Conservation (phyloP, 345 rosid genomes). For the Pistacia atlantica region DNA sequence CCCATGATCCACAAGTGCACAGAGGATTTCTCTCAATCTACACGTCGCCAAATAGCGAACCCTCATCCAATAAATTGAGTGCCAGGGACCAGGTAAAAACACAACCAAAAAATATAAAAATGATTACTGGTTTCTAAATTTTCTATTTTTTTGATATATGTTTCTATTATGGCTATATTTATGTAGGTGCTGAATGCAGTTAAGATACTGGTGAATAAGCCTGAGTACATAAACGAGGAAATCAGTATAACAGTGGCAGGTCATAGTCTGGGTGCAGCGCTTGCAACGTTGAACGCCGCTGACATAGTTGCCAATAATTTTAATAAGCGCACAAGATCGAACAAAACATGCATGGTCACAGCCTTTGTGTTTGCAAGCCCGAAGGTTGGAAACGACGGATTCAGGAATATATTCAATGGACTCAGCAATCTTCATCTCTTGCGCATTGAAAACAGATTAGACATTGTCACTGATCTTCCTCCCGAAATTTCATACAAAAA, state of each 20-base stretch:
- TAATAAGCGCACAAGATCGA: constrained; percentile 16
- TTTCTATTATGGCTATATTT: too few relatives aligned
- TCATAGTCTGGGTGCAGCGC: constrained; percentile 26
- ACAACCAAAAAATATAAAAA: too few relatives aligned
- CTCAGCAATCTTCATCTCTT: not conserved
- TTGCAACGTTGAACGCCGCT: constrained; percentile 26
- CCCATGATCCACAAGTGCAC: too few relatives aligned
- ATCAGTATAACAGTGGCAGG: not conserved
- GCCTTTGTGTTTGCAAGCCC: constrained; percentile 23
- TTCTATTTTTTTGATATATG: too few relatives aligned
- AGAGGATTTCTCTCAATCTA: too few relatives aligned
- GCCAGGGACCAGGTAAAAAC: too few relatives aligned
- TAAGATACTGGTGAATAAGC: too few relatives aligned
- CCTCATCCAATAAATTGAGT: too few relatives aligned
- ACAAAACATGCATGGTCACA: constrained; percentile 12
- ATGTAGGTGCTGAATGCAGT: too few relatives aligned
- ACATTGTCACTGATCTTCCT: not conserved
- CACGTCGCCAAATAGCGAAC: too few relatives aligned
- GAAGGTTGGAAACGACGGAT: constrained; percentile 14
- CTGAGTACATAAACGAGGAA: too few relatives aligned
- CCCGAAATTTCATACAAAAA: not conserved
- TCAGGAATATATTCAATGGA: not conserved
- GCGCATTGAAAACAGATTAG: not conserved
- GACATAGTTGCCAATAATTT: constrained; percentile 23
- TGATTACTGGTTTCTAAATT: too few relatives aligned